phyloP scores from a whole-genome alignment of 768 basidiomycete genomes.

The Mycena polygramma region DNA sequence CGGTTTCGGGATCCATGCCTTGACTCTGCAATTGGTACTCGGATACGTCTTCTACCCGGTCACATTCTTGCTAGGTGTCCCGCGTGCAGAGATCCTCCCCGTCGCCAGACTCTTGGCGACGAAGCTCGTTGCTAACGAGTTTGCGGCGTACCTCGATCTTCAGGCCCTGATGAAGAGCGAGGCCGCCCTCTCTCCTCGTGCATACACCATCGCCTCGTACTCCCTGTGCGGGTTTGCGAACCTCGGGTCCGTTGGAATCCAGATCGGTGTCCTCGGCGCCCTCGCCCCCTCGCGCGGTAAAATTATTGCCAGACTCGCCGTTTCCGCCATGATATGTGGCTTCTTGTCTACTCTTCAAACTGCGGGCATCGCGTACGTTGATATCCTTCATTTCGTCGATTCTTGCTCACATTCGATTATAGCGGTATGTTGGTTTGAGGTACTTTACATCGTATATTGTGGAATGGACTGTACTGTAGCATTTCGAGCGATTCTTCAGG shows the following conservation, averaged over 20 bases:
- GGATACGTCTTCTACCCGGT: slow-evolving; percentile 92
- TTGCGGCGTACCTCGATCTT: slow-evolving; percentile 79
- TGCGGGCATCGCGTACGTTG: slow-evolving; percentile 68
- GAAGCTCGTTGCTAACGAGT: slow-evolving; percentile 91
- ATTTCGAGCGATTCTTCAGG: too few relatives aligned
- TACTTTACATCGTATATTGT: slow-evolving; percentile 44
- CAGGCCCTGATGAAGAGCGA: slow-evolving; percentile 59
- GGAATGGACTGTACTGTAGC: background rate
- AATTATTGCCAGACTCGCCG: slow-evolving; percentile 77
- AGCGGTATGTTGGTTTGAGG: slow-evolving; percentile 64
- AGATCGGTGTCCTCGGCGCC: slow-evolving; percentile 81
- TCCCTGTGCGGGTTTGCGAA: slow-evolving; percentile 95
- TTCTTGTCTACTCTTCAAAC: slow-evolving; percentile 75
- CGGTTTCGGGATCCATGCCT: slow-evolving; percentile 84
- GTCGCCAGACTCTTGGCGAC: slow-evolving; percentile 87
- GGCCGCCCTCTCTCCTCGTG: slow-evolving; percentile 75
- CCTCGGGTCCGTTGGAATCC: slow-evolving; percentile 87
- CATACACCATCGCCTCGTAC: slow-evolving; percentile 87
- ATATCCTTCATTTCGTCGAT: slow-evolving; percentile 25
- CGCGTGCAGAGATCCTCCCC: slow-evolving; percentile 81
- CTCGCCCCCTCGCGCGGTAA: slow-evolving; percentile 78
- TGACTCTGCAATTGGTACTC: slow-evolving; percentile 87
- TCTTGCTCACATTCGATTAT: slow-evolving; percentile 43
- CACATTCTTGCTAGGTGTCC: slow-evolving; percentile 86
- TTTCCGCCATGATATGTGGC: slow-evolving; percentile 79